A percentile compares a stretch with the other conserved stretches of the same genome.
phyloP scores from a whole-genome alignment of 2,329 filamentous ascomycete genomes.

The Dactylellina parvicollis region DNA sequence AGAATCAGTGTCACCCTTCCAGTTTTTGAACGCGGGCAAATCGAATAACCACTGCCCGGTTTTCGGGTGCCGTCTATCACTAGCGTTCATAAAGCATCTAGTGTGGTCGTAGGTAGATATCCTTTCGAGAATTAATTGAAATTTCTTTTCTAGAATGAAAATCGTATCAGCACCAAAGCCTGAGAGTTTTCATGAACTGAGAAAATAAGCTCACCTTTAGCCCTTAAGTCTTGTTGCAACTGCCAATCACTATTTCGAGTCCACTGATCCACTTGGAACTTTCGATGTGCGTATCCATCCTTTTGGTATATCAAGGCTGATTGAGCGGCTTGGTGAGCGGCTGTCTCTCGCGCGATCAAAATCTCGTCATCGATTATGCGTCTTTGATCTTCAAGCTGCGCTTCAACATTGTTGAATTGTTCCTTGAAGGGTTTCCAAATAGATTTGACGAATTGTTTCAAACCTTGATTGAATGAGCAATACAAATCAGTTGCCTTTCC shows the following conservation, averaged over 20 bases:
- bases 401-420: constrained; percentile 51
- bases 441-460: constrained; percentile 43
- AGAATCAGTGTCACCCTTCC: constrained; percentile 30
- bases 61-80: constrained; percentile 33
- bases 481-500: not conserved
- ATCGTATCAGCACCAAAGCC: not conserved
- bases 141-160: constrained; percentile 13
- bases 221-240: constrained; percentile 9
- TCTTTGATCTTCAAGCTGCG: constrained; percentile 37
- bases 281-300: constrained; percentile 8
- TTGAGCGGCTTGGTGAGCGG: constrained; percentile 20
- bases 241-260: constrained; percentile 15
- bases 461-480: constrained; percentile 22
- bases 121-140: constrained; percentile 26
- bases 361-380: constrained; percentile 36
- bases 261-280: constrained; percentile 32
- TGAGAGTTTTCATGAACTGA: not conserved
- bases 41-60: constrained; percentile 54
- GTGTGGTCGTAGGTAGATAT: constrained; percentile 54
- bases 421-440: constrained; percentile 53
- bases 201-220: constrained; percentile 21
- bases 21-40: constrained; percentile 37
- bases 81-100: constrained; percentile 31
- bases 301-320: constrained; percentile 35
- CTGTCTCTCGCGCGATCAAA: constrained; percentile 43